Evolutionary conservation across 129 eudicot genomes (phyloP).

Genomic region (Lonicera japonica): DNA sequence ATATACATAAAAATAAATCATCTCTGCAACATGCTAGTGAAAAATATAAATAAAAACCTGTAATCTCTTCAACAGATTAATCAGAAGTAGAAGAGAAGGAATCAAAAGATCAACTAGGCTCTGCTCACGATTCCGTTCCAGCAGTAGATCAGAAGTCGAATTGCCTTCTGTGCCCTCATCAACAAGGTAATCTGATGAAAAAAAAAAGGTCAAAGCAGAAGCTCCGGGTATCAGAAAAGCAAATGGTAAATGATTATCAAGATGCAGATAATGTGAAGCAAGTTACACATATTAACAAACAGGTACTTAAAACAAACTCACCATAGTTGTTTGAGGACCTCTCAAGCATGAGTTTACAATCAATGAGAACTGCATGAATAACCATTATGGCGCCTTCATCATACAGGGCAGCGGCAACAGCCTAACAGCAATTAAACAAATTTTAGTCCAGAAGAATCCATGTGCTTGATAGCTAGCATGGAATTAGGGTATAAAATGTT

Average conservation of each 20-base stretch:
- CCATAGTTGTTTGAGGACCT: constrained; percentile 95
- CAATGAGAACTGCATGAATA: constrained; percentile 77
- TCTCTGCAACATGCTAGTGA: too few species aligned
- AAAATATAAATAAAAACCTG: constrained; percentile 41
- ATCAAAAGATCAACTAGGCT: constrained; percentile 69
- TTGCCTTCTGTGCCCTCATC: constrained; percentile 90
- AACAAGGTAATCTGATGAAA: constrained; percentile 79
- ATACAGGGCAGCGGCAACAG: constrained; percentile 75
- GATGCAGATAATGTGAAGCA: background rate
- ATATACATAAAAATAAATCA: background rate
- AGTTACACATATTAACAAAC: background rate
- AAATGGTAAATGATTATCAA: background rate
- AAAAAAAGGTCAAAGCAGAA: background rate
- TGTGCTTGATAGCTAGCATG: too few species aligned
- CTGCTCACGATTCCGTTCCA: constrained; percentile 90
- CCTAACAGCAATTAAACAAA: constrained; percentile 35
- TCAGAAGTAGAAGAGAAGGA: constrained; percentile 66
- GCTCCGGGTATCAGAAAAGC: too few species aligned
- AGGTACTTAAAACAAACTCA: constrained; percentile 32
- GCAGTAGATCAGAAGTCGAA: constrained; percentile 80
- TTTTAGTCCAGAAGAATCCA: constrained; percentile 10
- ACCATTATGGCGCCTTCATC: constrained; percentile 95
- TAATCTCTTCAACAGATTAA: constrained; percentile 61
- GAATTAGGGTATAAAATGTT: too few species aligned
- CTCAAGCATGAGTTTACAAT: constrained; percentile 87